A percentile compares a stretch with the other conserved stretches of the same genome.
These are phyloP conservation scores for Aspergillus clavatus DNA, from an alignment of 2,329 filamentous ascomycete genomes.

Conservation along the genomic window DNA sequence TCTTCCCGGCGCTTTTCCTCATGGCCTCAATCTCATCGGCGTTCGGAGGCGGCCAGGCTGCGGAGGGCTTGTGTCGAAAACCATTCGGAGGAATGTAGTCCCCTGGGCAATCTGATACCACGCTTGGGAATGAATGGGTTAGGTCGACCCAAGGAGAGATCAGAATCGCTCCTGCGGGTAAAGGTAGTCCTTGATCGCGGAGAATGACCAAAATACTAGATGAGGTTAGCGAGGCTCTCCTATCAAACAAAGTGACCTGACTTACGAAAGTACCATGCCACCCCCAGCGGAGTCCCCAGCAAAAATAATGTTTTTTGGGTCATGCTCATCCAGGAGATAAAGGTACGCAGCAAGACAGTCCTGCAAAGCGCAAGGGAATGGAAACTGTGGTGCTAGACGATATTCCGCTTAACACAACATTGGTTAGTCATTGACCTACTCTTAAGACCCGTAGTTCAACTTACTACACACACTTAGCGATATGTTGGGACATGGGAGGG, in stretches of 20 bases:
- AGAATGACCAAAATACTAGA: constrained; percentile 66
- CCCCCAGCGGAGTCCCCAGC: constrained; percentile 92
- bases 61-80: constrained; percentile 84
- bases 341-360: constrained; percentile 88
- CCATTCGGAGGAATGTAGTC: constrained; percentile 88
- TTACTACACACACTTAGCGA: constrained; percentile 22
- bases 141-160: constrained; percentile 96
- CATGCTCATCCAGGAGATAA: constrained; percentile 69
- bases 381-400: constrained; percentile 85
- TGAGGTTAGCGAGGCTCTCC: constrained; percentile 17
- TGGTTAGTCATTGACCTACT: constrained; percentile 12
- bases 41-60: constrained; percentile 88
- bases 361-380: constrained; percentile 87
- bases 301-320: constrained; percentile 75
- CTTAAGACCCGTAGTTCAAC: constrained; percentile 4
- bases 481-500: background rate
- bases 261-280: constrained; percentile 70
- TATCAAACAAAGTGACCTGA: constrained; percentile 1
- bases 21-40: constrained; percentile 61
- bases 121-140: constrained; percentile 90
- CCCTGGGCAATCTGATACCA: constrained; percentile 64
- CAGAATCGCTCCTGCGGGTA: constrained; percentile 84
- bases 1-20: constrained; percentile 46
- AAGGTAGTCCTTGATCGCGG: constrained; percentile 73
- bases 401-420: constrained; percentile 55